Evolutionary conservation across 768 basidiomycete genomes (phyloP).

Genomic region (Boletus rex-veris): DNA sequence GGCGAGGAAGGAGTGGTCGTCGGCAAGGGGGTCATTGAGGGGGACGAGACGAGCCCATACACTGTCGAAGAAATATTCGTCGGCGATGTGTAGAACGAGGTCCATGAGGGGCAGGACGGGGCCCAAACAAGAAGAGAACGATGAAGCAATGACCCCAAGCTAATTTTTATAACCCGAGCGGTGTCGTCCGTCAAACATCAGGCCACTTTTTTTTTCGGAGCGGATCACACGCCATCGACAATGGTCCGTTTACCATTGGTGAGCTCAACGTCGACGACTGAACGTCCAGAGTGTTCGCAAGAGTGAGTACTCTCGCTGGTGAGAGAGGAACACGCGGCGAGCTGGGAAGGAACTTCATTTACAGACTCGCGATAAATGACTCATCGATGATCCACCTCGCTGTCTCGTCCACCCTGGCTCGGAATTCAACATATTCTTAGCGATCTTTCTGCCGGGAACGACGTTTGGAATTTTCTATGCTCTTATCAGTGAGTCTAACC

Average conservation of each 20-base stretch:
- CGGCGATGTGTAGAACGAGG: conserved; percentile 61
- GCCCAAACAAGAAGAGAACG: too few species aligned
- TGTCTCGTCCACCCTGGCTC: neutral
- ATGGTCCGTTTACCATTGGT: too few species aligned
- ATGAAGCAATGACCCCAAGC: neutral
- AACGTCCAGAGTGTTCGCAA: neutral
- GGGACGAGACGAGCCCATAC: conserved; percentile 79
- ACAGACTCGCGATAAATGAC: neutral
- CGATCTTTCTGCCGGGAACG: conserved; percentile 6
- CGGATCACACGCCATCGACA: conserved; percentile 13
- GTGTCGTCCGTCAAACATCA: conserved; percentile 17
- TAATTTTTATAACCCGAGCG: conserved; percentile 22
- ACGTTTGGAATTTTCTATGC: conserved; percentile 13
- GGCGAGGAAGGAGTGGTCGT: conserved; percentile 21
- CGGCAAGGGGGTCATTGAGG: conserved; percentile 41
- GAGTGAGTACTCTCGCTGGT: neutral
- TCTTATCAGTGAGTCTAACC: conserved; percentile 13
- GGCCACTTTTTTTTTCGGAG: conserved; percentile 33
- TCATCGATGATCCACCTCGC: neutral
- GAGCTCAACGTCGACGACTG: neutral
- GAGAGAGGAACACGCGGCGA: neutral
- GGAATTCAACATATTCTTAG: neutral
- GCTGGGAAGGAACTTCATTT: neutral
- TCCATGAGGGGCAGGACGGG: conserved; percentile 64
- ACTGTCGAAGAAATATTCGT: conserved; percentile 73